These are phyloP conservation scores for Cladosporium colombiae DNA, from an alignment of 2,329 filamentous ascomycete species.

Conservation along the genomic window DNA sequence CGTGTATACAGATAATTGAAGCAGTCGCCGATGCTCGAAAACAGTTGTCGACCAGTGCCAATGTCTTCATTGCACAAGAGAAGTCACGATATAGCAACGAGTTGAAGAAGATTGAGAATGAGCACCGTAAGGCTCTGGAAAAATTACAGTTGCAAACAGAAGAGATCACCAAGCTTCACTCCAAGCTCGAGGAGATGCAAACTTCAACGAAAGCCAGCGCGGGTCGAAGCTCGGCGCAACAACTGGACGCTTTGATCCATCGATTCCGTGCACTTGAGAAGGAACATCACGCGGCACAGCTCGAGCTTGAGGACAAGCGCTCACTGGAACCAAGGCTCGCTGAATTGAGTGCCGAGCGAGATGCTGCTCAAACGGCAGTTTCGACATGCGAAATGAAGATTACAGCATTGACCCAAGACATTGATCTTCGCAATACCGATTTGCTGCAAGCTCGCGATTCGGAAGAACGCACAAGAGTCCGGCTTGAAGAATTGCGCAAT, in stretches of 20 bases:
- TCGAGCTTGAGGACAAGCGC: neutral
- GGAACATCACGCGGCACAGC: neutral
- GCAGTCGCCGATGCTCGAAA: slow-evolving; percentile 2
- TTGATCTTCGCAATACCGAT: neutral
- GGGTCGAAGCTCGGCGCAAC: neutral
- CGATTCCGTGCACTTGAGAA: neutral
- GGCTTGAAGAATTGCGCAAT: neutral
- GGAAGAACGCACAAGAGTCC: neutral
- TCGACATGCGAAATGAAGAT: neutral
- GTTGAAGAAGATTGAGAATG: neutral
- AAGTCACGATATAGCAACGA: slow-evolving; percentile 11
- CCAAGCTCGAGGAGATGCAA: slow-evolving; percentile 1
- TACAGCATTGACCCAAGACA: neutral
- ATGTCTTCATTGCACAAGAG: slow-evolving; percentile 9
- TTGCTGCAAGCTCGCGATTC: neutral
- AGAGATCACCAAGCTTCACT: neutral
- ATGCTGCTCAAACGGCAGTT: neutral
- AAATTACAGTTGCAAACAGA: neutral
- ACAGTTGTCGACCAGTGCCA: neutral
- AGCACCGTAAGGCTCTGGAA: neutral
- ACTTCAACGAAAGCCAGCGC: neutral
- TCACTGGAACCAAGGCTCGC: neutral
- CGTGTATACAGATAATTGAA: neutral
- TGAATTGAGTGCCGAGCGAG: neutral
- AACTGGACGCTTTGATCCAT: neutral